Percentiles rank a stretch among this genome's conserved stretches.
These are phyloP conservation scores for Malus orientalis DNA, from an alignment of 306 rosid species.

Conservation along the genomic window DNA sequence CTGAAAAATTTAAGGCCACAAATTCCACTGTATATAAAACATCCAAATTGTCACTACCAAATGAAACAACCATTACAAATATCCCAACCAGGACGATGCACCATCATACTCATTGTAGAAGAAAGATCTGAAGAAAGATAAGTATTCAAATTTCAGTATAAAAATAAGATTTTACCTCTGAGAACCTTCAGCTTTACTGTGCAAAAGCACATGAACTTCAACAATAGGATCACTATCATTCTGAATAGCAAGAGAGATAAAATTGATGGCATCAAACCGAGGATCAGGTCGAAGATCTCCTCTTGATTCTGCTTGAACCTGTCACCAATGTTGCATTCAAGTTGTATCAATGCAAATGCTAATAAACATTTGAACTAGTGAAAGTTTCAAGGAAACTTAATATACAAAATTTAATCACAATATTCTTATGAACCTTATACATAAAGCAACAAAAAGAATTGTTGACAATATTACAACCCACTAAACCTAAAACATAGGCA, in stretches of 20 bases:
- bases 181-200: slow-evolving; percentile 27
- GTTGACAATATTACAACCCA: not conserved
- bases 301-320: slow-evolving; percentile 88
- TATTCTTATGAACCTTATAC: not conserved
- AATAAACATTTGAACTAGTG: not conserved
- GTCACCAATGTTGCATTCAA: slow-evolving; percentile 16
- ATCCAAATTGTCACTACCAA: not conserved
- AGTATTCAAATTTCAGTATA: not conserved
- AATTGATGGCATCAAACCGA: slow-evolving; percentile 61
- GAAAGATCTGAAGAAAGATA: slow-evolving; percentile 3
- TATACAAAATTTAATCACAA: not conserved
- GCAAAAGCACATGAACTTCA: slow-evolving; percentile 67
- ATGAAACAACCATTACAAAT: not conserved
- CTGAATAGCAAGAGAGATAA: slow-evolving; percentile 63
- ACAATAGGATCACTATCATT: slow-evolving; percentile 43
- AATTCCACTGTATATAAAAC: not conserved
- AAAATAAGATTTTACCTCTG: slow-evolving; percentile 46
- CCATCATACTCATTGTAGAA: not conserved
- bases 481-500: not conserved
- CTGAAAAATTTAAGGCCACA: not conserved
- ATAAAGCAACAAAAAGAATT: not conserved
- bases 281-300: slow-evolving; percentile 87
- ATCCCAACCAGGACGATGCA: not conserved
- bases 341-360: not conserved
- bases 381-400: not conserved